Base-by-base conservation (phyloP, 768 basidiomycete genomes). In the Suillus plorans region DNA sequence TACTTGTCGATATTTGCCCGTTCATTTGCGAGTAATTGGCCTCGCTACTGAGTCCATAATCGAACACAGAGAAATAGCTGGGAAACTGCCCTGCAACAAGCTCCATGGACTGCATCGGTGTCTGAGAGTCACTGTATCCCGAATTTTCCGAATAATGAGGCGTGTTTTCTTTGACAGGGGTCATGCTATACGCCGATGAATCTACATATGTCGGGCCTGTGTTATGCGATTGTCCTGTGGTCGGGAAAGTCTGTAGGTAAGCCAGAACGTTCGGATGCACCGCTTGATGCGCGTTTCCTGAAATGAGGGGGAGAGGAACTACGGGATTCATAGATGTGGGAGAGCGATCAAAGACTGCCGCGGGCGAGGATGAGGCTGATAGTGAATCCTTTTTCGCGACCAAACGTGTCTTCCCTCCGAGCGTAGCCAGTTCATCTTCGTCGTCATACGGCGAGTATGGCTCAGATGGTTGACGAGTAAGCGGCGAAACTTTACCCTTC, bases 31-130 rank as follows among this genome's bases (percentile, higher is more conserved):
- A 67, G 68, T 75, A 72, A 52, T 74, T 68, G 47, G 69, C 67
- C 68, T 71, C 68, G 49, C 69, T 64, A 25, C 68, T 62, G 50
- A 80, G 76, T 25, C 80, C 83, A 71, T 91, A 91, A 72, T 91
- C 90, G 68, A 89, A 91, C 39, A 91, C 89, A 1, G 89, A 83
- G 81, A 92, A 91, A 69, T 91, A 91, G 70, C 82, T 85, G 16
- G 89, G 90, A 77, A 87, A 85, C 44, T 71, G 76, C 10, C 76
- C 76, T 2, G 75, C 67, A 1, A 76, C 70, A 18, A 77, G 64
- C 42, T 78, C 72, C 68, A 76, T 76, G 45, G 74, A 67, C 41
- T 75, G 76, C 59, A 74, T 72, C 47, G 71, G 69, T 37, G 66
- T 34, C 31, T 20, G 71, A 41, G 60, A 64, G 60, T 62, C 74